Conservation (phyloP, 163 green algal genomes). For the Chlamydomonas reinhardtii region DNA sequence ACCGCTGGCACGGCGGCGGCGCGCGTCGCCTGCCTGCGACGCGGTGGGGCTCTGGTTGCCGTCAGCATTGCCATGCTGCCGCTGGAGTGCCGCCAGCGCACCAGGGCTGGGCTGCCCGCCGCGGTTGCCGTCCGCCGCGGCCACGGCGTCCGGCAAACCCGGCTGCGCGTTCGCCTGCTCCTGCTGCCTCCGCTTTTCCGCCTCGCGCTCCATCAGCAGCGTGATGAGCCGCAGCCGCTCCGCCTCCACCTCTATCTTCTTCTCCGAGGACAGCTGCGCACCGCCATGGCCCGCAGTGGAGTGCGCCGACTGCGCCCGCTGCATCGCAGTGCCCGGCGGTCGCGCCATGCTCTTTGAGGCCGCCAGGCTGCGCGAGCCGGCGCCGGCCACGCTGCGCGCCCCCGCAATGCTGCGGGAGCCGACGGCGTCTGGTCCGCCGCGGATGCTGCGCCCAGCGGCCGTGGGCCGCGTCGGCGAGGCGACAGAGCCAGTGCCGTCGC, state of each 20-base stretch:
- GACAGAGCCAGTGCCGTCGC: neutral
- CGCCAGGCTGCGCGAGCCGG: neutral
- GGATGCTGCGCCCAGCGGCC: conserved; percentile 2
- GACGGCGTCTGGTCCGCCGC: neutral
- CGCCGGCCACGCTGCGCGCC: neutral
- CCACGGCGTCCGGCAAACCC: neutral
- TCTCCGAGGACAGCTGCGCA: conserved; percentile 27
- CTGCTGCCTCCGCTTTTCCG: conserved; percentile 18
- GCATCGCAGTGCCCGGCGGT: neutral
- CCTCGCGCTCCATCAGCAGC: conserved; percentile 49
- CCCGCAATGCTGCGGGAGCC: conserved; percentile 13
- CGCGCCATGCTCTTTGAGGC: neutral
- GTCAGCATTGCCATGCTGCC: neutral
- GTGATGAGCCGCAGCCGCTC: conserved; percentile 68
- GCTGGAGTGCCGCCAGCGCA: no score
- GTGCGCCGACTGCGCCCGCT: neutral
- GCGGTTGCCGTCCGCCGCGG: neutral
- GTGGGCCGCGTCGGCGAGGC: neutral
- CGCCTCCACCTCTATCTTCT: conserved; percentile 67
- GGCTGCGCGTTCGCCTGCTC: neutral
- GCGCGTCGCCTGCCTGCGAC: neutral
- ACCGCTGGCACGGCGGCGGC: neutral
- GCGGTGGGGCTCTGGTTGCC: neutral
- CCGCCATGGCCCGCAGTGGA: neutral
- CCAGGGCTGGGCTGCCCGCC: neutral